phyloP scores from a whole-genome alignment of 129 eudicot genomes.

The Kitagawia praeruptora region DNA sequence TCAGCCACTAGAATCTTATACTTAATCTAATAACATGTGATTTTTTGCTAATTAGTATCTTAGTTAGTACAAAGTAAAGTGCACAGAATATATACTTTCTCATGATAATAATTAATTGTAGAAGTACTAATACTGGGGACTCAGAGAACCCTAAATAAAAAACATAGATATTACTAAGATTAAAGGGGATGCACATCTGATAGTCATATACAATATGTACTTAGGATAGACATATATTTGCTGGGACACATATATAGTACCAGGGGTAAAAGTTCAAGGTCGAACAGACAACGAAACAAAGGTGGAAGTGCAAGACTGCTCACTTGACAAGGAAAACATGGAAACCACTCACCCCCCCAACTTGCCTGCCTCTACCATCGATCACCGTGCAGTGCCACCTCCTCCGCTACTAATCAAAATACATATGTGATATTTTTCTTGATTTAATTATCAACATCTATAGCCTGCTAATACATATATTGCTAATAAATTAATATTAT shows the following conservation, averaged over 20 bases:
- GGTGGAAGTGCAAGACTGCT: slow-evolving; percentile 30
- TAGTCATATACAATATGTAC: neutral
- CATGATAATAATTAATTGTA: no score
- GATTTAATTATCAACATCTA: neutral
- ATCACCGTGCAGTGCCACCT: neutral
- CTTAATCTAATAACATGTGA: no score
- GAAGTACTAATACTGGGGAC: no score
- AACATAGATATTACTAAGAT: neutral
- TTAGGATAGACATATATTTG: neutral
- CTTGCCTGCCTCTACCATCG: neutral
- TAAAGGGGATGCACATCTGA: neutral
- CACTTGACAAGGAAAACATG: slow-evolving; percentile 34
- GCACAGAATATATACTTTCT: no score
- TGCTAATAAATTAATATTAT: no score
- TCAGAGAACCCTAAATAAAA: neutral
- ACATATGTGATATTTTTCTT: neutral
- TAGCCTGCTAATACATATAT: neutral
- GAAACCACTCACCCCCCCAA: slow-evolving; percentile 47
- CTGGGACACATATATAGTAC: neutral
- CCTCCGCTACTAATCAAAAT: neutral
- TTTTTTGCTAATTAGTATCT: no score
- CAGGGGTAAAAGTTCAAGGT: slow-evolving; percentile 16
- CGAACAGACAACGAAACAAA: slow-evolving; percentile 46
- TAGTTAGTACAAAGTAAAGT: no score
- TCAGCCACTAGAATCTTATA: no score